A percentile compares a stretch with the other conserved stretches of the same genome.
Evolutionary conservation across 2,329 filamentous ascomycete species (phyloP).

Genomic region (Ciborinia camelliae): DNA sequence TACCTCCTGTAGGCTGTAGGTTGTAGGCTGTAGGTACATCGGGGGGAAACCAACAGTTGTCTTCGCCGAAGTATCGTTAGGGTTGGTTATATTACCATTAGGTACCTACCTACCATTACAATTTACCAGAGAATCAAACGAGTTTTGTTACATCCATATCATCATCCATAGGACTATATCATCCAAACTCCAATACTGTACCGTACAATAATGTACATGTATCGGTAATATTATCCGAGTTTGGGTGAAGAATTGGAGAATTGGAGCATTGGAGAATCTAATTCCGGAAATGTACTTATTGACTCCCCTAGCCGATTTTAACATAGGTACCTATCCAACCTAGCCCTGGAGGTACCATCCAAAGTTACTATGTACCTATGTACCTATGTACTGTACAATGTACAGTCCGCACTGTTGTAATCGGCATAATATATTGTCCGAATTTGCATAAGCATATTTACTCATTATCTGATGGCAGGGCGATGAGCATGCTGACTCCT

Average conservation of each 20-base stretch:
- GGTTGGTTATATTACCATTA: too few relatives aligned
- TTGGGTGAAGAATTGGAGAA: background rate
- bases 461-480: conserved; percentile 15
- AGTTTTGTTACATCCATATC: too few relatives aligned
- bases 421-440: conserved; percentile 6
- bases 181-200: too few relatives aligned
- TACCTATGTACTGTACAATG: too few relatives aligned
- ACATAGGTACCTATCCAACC: too few relatives aligned
- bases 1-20: too few relatives aligned
- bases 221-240: background rate
- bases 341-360: too few relatives aligned
- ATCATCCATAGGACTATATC: too few relatives aligned
- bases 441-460: conserved; percentile 12
- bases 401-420: background rate
- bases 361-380: background rate
- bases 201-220: too few relatives aligned
- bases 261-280: background rate
- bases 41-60: conserved; percentile 9
- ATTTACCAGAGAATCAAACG: background rate
- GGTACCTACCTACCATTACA: too few relatives aligned
- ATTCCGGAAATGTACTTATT: background rate
- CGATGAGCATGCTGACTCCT: background rate
- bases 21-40: too few relatives aligned
- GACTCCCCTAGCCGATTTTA: background rate
- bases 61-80: background rate